phyloP scores from a whole-genome alignment of 176 grass and related monocot species.

The Oryza nivara region DNA sequence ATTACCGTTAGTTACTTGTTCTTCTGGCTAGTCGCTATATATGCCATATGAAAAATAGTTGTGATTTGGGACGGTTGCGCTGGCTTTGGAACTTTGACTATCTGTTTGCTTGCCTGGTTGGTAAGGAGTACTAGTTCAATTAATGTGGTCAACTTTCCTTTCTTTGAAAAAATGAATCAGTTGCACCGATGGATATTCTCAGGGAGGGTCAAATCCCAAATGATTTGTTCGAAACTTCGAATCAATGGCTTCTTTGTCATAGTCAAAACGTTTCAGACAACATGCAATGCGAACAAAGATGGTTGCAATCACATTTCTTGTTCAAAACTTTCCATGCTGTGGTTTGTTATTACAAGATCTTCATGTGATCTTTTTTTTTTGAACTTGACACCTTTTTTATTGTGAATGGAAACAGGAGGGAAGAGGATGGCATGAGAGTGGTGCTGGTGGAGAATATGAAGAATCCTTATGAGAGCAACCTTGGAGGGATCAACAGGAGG shows the following conservation, averaged over 20 bases:
- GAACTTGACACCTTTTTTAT: conserved; percentile 19
- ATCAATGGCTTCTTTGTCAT: background rate
- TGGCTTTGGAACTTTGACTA: conserved; percentile 17
- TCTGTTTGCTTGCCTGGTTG: conserved; percentile 2
- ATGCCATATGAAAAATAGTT: too few relatives aligned
- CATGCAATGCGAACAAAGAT: background rate
- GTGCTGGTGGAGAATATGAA: conserved; percentile 82
- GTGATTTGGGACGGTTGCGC: background rate
- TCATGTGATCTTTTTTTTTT: background rate
- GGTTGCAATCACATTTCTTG: background rate
- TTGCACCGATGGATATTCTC: background rate
- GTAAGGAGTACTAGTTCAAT: background rate
- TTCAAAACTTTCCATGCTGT: background rate
- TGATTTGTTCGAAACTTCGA: background rate
- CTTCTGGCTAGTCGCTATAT: too few relatives aligned
- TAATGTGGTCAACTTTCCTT: conserved; percentile 28
- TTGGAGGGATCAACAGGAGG: conserved; percentile 74
- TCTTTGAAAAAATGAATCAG: conserved; percentile 8
- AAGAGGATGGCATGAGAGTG: conserved; percentile 94
- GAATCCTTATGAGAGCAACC: conserved; percentile 89
- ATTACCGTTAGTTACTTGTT: background rate
- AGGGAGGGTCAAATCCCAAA: background rate
- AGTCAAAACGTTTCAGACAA: background rate
- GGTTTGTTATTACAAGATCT: background rate
- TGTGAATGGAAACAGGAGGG: conserved; percentile 52